Evolutionary conservation across 495 filamentous ascomycete genomes (phyloP).

Genomic region (Aspergillus olivimuriae): DNA sequence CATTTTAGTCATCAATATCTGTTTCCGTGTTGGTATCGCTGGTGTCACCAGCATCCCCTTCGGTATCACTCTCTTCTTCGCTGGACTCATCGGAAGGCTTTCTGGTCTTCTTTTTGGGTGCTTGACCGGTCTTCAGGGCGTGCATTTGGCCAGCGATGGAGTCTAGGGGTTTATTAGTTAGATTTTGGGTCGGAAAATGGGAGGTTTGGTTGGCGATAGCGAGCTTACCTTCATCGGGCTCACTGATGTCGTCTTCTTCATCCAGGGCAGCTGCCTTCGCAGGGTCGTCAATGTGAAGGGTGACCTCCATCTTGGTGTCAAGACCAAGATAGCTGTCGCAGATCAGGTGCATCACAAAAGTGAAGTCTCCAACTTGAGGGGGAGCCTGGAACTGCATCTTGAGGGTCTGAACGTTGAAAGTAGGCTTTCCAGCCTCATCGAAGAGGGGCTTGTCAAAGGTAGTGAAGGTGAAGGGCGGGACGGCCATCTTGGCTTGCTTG

Average conservation of each 20-base stretch:
- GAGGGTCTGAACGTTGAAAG: constrained; percentile 87
- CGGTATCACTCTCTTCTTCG: constrained; percentile 82
- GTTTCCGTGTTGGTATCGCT: constrained; percentile 80
- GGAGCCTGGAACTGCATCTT: constrained; percentile 98
- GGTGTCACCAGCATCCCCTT: constrained; percentile 70
- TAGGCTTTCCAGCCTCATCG: constrained; percentile 65
- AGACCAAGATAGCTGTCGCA: constrained; percentile 93
- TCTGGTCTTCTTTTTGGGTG: constrained; percentile 53
- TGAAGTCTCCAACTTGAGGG: constrained; percentile 84
- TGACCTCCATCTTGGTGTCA: constrained; percentile 83
- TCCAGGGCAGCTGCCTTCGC: constrained; percentile 74
- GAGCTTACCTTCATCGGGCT: constrained; percentile 88
- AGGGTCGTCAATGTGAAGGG: constrained; percentile 81
- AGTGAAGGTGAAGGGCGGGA: constrained; percentile 87
- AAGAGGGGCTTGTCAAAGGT: constrained; percentile 84
- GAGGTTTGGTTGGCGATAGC: constrained; percentile 1
- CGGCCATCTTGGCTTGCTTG: constrained; percentile 90
- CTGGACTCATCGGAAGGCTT: constrained; percentile 53
- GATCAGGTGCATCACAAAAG: constrained; percentile 83
- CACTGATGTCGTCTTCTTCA: constrained; percentile 84
- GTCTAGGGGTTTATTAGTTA: constrained; percentile 51
- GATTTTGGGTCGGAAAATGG: constrained; percentile 7
- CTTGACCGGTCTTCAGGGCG: constrained; percentile 67
- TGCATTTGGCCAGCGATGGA: constrained; percentile 94
- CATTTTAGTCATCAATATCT: constrained; percentile 53